phyloP scores from a whole-genome alignment of 2,329 filamentous ascomycete species.

The Cordyceps pruinosa region DNA sequence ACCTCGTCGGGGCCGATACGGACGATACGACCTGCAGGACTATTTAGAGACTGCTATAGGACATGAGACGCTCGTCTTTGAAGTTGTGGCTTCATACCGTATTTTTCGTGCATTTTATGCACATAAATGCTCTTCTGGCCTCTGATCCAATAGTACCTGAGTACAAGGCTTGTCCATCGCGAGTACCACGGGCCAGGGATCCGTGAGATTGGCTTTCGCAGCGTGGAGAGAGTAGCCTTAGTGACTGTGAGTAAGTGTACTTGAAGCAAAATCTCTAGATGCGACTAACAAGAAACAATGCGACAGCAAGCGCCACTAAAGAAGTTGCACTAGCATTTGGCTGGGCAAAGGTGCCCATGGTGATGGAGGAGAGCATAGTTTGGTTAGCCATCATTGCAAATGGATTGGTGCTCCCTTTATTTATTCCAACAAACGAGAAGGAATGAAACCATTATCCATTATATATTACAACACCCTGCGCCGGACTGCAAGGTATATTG shows the following conservation, averaged over 20 bases:
- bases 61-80: not conserved
- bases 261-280: accelerated
- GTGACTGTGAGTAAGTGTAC: not conserved
- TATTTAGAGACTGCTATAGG: not conserved
- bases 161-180: not conserved
- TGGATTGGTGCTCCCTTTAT: not conserved
- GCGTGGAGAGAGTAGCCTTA: not conserved
- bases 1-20: conserved; percentile 6
- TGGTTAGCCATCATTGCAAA: not conserved
- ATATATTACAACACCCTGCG: no score
- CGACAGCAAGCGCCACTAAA: not conserved
- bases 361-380: not conserved
- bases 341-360: not conserved
- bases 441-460: not conserved
- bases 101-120: conserved; percentile 3
- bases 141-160: conserved; percentile 9
- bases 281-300: not conserved
- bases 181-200: conserved; percentile 9
- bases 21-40: conserved; percentile 4
- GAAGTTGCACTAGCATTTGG: not conserved
- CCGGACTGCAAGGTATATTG: no score
- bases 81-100: not conserved
- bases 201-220: not conserved
- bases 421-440: not conserved
- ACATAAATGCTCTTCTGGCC: not conserved